Evolutionary conservation across 257 asterid species (phyloP), one percentile per base, ranked within the genome.

Genomic region (Nicotiana paniculata): DNA sequence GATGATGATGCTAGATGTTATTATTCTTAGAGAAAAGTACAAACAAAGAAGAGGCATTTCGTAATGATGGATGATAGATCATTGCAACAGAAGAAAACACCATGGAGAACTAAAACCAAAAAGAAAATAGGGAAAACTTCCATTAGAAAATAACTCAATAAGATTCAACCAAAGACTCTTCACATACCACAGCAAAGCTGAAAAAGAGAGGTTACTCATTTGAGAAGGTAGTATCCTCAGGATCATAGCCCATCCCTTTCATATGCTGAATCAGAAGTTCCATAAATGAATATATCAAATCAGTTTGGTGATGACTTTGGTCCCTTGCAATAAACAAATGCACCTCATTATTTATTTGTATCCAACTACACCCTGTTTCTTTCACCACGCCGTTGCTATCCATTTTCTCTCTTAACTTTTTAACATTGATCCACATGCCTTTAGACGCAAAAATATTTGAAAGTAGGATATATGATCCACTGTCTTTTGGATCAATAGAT

Each of bases 311-410:
- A 81, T 86, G 88, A 69, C 51, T 83, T 81, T 75, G 75, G 24
- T 89, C 90, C 65, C 81, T 80, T 62, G 91, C 82, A 28, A 82
- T 21, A 66, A 88, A 88, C 4, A 32, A 84, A 82, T 85, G 86
- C 30, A 82, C 86, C 81, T 78, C 63, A 11, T 87, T 80, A 7
- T 90, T 84, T 54, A 90, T 63, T 83, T 89, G 90, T 48, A 89
- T 85, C 93, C 91, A 89, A 81, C 92, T 90, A 85, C 35, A 55
- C 33, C 93, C 93, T 26, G 81, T 67, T 81, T 87, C 91, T 85
- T 87, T 90, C 59, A 78, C 79, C 80, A 90, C 86, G 6, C 77
- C 84, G 54, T 64, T 82, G 67, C 21, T 53, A 11, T 85, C 87
- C 93, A 89, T 90, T 81, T 70, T 84, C 72, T 85, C 85, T 87